Conservation (phyloP, 805 yeast species). For the Schizosaccharomyces cryophilus region DNA sequence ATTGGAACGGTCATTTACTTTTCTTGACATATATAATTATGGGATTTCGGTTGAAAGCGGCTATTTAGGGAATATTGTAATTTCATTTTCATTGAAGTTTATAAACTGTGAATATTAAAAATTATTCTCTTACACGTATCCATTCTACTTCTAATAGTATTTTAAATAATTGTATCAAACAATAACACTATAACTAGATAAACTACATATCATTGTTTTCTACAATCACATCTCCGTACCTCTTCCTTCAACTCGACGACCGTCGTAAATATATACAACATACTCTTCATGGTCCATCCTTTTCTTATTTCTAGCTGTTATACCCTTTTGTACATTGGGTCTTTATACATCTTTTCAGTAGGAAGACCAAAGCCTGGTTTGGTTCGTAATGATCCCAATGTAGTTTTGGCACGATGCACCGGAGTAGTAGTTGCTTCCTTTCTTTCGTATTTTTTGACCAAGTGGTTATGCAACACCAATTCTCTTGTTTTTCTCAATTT, state of each 20-base stretch:
- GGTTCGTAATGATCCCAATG: conserved; percentile 5
- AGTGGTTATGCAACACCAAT: neutral
- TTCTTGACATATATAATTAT: too few species aligned
- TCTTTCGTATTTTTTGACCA: conserved; percentile 4
- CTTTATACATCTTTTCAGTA: conserved; percentile 7
- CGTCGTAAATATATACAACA: neutral
- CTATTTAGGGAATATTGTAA: too few species aligned
- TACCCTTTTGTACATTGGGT: conserved; percentile 9
- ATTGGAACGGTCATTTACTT: too few species aligned
- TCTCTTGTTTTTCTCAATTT: neutral
- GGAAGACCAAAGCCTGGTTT: conserved; percentile 6
- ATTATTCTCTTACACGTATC: too few species aligned
- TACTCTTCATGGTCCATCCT: neutral
- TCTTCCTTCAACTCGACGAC: neutral
- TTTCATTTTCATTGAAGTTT: too few species aligned
- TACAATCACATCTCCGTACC: too few species aligned
- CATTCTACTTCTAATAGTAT: too few species aligned
- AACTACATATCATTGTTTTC: too few species aligned
- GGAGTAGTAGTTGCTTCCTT: conserved; percentile 5
- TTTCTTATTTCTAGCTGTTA: neutral
- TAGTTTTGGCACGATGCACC: conserved; percentile 4
- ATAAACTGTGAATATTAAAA: too few species aligned
- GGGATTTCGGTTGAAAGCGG: too few species aligned
- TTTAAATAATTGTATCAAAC: too few species aligned
- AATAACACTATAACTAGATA: too few species aligned